Evolutionary conservation across 225 moss, liverwort and hornwort genomes (phyloP).

Genomic region (Takakia lepidozioides): DNA sequence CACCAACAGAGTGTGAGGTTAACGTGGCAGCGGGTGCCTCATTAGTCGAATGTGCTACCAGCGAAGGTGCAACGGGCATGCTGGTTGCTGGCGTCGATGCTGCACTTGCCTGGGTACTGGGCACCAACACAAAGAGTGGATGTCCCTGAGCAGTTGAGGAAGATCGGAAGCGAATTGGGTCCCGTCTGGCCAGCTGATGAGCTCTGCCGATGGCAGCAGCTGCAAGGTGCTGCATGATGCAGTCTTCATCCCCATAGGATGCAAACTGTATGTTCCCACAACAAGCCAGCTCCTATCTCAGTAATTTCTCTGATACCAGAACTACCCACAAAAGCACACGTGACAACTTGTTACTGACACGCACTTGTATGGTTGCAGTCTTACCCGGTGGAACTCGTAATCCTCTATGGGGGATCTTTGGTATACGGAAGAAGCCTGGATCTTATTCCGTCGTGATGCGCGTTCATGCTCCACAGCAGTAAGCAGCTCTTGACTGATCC

Average conservation of each 20-base stretch:
- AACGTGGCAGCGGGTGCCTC: constrained; percentile 37
- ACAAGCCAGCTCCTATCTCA: no score
- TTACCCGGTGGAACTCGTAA: constrained; percentile 54
- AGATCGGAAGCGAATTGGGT: constrained; percentile 44
- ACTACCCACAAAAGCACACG: no score
- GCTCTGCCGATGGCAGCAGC: constrained; percentile 54
- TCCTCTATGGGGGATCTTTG: constrained; percentile 52
- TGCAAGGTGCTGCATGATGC: constrained; percentile 62
- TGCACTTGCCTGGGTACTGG: constrained; percentile 36
- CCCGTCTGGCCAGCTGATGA: constrained; percentile 45
- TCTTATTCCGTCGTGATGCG: constrained; percentile 39
- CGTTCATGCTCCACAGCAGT: constrained; percentile 64
- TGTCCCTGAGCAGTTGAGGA: constrained; percentile 37
- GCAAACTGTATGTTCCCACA: constrained; percentile 64
- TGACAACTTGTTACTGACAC: no score
- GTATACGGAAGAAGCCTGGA: constrained; percentile 36
- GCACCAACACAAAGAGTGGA: constrained; percentile 42
- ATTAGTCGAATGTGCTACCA: constrained; percentile 16
- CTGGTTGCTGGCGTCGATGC: constrained; percentile 39
- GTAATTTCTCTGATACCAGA: no score
- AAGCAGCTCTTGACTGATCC: constrained; percentile 53
- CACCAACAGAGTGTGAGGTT: constrained; percentile 26
- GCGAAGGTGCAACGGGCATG: constrained; percentile 39
- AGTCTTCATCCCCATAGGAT: constrained; percentile 58
- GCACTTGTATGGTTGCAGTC: no score